Base-by-base conservation (phyloP, 805 yeast genomes). In the Ogataea nakhonphanomensis region DNA sequence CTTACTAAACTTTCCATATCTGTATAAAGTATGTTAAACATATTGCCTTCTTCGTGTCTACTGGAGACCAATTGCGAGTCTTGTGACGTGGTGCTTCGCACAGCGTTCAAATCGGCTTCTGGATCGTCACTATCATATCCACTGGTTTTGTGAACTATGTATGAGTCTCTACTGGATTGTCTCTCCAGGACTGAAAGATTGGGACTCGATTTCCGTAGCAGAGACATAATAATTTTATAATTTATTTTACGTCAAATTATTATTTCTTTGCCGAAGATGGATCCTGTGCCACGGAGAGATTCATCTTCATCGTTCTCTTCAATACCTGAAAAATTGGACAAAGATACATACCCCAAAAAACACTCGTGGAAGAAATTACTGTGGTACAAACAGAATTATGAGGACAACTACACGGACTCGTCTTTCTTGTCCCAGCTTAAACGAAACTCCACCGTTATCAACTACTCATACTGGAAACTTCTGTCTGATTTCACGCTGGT, bases 331-430 rank as follows among this genome's bases (percentile, higher is more conserved):
- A 25, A 12, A 20, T 13, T 35, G 9, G 41, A 38, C 13, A n/a
- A 22, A 15, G n/a, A 5, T 7, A 26, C 11, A 25, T 23, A 14
- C 14, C 9, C 22, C 1, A 48, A 33, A 14, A 45, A 43, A 36
- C 51, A 58, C 26, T 78, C 79, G 15, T 90, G 98, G 98, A 74
- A 82, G 54, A 84, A 93, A 54, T 74, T 89, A 27, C 71, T 91
- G 9, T 93, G 95, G 82, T 74, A 84, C 25, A 73, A 76, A 42
- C 96, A 90, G 58, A 84, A 84, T 10, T 90, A 80, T 55, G 95
- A 95, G 0, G 99, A 91, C 59, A 93, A 90, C 61, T 87, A 86
- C 63, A 91, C 95, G 1, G 95, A 89, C 57, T 64, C 67, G 2
- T 74, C 89, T 3, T 91, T 91, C 57, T 68, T 90, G n/a, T 78